These are phyloP conservation scores for Dujonia santamariae DNA, from an alignment of 1,139 yeast genomes.

Conservation along the genomic window DNA sequence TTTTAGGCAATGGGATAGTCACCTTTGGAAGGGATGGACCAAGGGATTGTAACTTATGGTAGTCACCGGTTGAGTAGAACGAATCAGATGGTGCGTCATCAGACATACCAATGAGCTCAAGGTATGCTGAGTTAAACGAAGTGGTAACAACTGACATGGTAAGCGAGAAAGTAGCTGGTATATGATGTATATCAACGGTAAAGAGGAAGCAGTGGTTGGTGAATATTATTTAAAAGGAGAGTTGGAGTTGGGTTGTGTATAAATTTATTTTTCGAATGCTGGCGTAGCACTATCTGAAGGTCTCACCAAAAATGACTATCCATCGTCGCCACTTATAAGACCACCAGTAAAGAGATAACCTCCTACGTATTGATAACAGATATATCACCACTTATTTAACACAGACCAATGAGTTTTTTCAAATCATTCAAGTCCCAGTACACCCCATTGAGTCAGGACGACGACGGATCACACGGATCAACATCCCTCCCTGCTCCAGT, in stretches of 20 bases:
- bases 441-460: constrained; percentile 31
- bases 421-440: constrained; percentile 29
- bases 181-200: too few species aligned
- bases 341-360: too few species aligned
- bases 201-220: too few species aligned
- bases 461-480: constrained; percentile 28
- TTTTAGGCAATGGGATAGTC: constrained; percentile 26
- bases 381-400: too few species aligned
- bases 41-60: constrained; percentile 29
- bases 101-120: constrained; percentile 31
- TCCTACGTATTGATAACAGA: too few species aligned
- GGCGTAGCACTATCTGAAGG: neutral
- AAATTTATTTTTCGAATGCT: too few species aligned
- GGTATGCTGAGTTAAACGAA: constrained; percentile 32
- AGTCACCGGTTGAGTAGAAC: constrained; percentile 33
- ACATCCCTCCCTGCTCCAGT: constrained; percentile 43
- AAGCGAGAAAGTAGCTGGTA: neutral
- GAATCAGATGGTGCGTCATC: constrained; percentile 20
- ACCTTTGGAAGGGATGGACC: constrained; percentile 42
- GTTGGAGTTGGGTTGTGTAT: too few species aligned
- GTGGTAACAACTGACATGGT: constrained; percentile 4
- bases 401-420: constrained; percentile 34
- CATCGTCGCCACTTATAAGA: too few species aligned
- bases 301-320: too few species aligned
- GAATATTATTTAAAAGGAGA: too few species aligned